Conservation (phyloP, 495 filamentous ascomycete genomes). For the Penicillium bovifimosum region DNA sequence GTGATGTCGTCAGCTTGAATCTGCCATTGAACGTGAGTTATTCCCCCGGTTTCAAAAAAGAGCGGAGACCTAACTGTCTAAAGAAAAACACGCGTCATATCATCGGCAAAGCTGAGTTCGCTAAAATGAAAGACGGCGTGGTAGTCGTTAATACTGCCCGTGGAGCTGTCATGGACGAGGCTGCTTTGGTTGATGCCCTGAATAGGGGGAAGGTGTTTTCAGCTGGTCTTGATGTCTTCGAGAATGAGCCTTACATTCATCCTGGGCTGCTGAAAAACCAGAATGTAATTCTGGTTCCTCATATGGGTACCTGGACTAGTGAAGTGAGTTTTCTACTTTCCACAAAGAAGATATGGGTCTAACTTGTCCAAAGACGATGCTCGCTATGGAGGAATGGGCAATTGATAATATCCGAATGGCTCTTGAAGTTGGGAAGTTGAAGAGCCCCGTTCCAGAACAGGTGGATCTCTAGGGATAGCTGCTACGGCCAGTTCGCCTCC, state of each 20-base stretch:
- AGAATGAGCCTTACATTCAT: slow-evolving; percentile 62
- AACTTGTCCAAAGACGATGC: slow-evolving; percentile 44
- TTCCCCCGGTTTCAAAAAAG: neutral
- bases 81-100: slow-evolving; percentile 62
- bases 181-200: slow-evolving; percentile 58
- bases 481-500: too few species aligned
- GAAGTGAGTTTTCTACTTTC: slow-evolving; percentile 43
- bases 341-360: neutral
- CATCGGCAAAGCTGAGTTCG: slow-evolving; percentile 57
- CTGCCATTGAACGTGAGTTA: slow-evolving; percentile 64
- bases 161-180: slow-evolving; percentile 66
- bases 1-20: slow-evolving; percentile 74
- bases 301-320: slow-evolving; percentile 63
- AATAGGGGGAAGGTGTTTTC: slow-evolving; percentile 55
- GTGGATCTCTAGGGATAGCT: slow-evolving; percentile 33
- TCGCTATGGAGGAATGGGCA: slow-evolving; percentile 59
- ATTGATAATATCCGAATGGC: slow-evolving; percentile 56
- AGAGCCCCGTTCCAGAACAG: slow-evolving; percentile 56
- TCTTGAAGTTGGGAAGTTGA: slow-evolving; percentile 50
- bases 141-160: slow-evolving; percentile 70
- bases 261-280: slow-evolving; percentile 54
- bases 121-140: slow-evolving; percentile 63
- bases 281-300: slow-evolving; percentile 58
- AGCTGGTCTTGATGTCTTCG: slow-evolving; percentile 64
- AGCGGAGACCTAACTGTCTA: neutral